phyloP scores from a whole-genome alignment of 495 filamentous ascomycete species.

The Trypethelium eluteriae region DNA sequence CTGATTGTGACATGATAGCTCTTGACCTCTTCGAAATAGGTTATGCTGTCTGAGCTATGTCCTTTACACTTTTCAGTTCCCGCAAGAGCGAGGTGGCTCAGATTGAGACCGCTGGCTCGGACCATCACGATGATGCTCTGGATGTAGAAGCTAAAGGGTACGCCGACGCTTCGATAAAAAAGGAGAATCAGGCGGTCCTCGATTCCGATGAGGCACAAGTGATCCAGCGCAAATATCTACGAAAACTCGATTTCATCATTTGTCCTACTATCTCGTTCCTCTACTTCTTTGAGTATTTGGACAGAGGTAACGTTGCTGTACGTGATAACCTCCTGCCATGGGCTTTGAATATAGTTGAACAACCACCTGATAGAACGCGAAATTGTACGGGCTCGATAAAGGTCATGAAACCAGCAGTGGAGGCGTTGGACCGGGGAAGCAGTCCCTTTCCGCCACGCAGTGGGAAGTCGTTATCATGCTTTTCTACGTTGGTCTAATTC shows the following conservation, averaged over 20 bases:
- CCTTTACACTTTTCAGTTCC: neutral
- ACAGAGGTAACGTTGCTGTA: conserved; percentile 2
- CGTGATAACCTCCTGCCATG: neutral
- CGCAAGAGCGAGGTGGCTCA: neutral
- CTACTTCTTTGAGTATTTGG: conserved; percentile 2
- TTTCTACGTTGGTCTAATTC: conserved; percentile 1
- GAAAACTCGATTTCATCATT: neutral
- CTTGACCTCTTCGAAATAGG: too few relatives aligned
- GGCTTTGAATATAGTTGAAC: neutral
- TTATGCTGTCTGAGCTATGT: neutral
- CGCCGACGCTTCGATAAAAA: neutral
- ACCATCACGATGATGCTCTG: neutral
- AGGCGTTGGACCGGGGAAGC: conserved; percentile 2
- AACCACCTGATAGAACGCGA: neutral
- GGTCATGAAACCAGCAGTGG: neutral
- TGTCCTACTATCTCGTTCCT: neutral
- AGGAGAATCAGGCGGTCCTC: neutral
- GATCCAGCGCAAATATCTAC: neutral
- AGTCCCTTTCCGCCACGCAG: neutral
- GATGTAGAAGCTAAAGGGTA: neutral
- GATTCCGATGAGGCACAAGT: neutral
- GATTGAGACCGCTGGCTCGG: neutral
- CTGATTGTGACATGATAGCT: too few relatives aligned
- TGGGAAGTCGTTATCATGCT: conserved; percentile 9
- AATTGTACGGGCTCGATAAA: neutral